Evolutionary conservation across 2,329 filamentous ascomycete genomes (phyloP), one percentile per base, ranked within the genome.

Genomic region (Apiospora hydei): DNA sequence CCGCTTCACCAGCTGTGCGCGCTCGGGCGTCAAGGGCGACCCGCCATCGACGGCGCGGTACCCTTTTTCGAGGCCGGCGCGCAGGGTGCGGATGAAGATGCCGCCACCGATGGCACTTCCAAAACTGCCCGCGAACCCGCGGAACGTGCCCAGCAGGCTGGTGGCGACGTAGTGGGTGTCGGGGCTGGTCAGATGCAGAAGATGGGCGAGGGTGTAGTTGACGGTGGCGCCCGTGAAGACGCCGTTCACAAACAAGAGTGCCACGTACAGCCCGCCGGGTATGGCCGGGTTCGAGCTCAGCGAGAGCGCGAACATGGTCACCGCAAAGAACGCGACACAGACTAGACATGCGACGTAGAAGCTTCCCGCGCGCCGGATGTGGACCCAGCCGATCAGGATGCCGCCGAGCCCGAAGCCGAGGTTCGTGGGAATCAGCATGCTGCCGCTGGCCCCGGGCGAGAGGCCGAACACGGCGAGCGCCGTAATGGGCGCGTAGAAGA

Each of bases 401-500:
- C 94, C 93, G 34, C 94, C 94, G 2, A 88, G 76, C 0, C 91
- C 94, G 77, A 97, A 97, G 1, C 94, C 94, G 7, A 90, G 79
- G 80, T 97, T 97, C 0, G 94, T 96, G 0, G 94, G 94, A 67
- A 97, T 89, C 8, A 97, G 87, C 47, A 96, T 91, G 4, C 92
- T 88, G 3, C 94, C 94, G 2, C 93, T 92, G 1, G 89, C 84
- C 0, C 93, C 91, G 0, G 93, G 92, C 0, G 87, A 83, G 84
- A 92, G 92, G 71, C 89, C 89, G 2, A 91, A 89, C 1, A 96
- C 91, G 4, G 93, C 92, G 72, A 96, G 90, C 46, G 93, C 92
- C 77, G 94, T 95, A 61, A 94, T 90, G 0, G 94, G 94, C 0
- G 92, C 88, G 82, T 94, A 97, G 84, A 95, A 96, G 10, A 97